phyloP scores from a whole-genome alignment of 2,329 filamentous ascomycete species.

The Fusarium ambrosium region DNA sequence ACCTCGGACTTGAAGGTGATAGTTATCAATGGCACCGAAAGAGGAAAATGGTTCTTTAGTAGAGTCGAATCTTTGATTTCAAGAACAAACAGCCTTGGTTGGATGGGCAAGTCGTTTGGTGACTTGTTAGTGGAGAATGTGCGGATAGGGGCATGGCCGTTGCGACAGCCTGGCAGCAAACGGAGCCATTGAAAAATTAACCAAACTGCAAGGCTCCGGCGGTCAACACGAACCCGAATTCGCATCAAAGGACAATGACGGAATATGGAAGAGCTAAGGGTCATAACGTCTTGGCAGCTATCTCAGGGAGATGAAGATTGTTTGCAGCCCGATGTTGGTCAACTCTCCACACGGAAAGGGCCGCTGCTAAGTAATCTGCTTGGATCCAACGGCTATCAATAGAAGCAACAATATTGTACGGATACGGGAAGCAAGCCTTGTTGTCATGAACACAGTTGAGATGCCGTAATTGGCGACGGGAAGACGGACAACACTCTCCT shows the following conservation, averaged over 20 bases:
- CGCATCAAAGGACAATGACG: background rate
- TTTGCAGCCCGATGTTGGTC: constrained; percentile 10
- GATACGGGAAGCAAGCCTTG: constrained; percentile 18
- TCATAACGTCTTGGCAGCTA: background rate
- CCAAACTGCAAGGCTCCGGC: constrained; percentile 2
- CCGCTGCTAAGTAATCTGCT: constrained; percentile 16
- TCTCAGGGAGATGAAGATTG: background rate
- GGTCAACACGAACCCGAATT: background rate
- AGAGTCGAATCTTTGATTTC: background rate
- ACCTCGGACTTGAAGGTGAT: background rate
- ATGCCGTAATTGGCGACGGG: constrained; percentile 11
- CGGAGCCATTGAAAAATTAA: background rate
- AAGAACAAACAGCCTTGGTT: background rate
- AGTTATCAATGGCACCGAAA: background rate
- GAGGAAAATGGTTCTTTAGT: background rate
- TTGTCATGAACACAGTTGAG: constrained; percentile 15
- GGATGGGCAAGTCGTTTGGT: background rate
- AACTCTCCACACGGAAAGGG: constrained; percentile 11
- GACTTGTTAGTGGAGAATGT: background rate
- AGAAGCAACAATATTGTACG: background rate
- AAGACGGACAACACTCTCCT: constrained; percentile 20
- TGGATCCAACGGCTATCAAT: background rate
- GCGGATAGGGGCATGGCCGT: constrained; percentile 6
- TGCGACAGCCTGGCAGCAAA: background rate
- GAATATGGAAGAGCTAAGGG: background rate